Evolutionary conservation across 345 rosid species (phyloP), one percentile per base, ranked within the genome.

Genomic region (Salix udensis): DNA sequence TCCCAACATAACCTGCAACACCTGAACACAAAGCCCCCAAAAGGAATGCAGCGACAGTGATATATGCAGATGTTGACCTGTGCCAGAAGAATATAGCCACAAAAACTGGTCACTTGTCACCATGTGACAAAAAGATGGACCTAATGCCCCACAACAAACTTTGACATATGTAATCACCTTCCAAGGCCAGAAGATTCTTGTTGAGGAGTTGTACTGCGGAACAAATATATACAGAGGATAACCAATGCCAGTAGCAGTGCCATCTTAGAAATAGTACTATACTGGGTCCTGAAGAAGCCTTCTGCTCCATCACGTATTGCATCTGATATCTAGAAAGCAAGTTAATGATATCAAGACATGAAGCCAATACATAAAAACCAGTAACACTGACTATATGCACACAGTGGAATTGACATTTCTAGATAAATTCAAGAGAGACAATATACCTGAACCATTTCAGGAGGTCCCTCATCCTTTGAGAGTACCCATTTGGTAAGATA

Each of bases 291-390:
- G 80, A 96, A 92, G 86, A 91, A 94, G 37, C 99, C 99, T 87
- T 94, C 98, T 76, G 98, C 98, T 78, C 98, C 99, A 84, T 96
- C 99, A 62, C 97, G 97, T 82, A 96, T 96, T 55, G 99, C 98
- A 84, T 96, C 99, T 77, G 99, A 92, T 89, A 96, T 94, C 99
- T 96, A 82, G 70, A 68, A 85, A 82, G 76, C 70, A 78, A 76
- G 65, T 79, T 61, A 26, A 87, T 77, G 76, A 76, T 83, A 70
- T 86, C 75, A 81, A 50, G 78, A 53, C 31, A 72, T 73, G 73
- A 75, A 78, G 34, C 62, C 50, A 68, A 24, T 28, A 31, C 16
- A 64, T 26, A 14, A 28, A 14, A 13, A 28, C 7, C 21, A 28
- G 31, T 28, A 64, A 12, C 21, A 64, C 11, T 53, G 61, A 7